Conservation (phyloP, 306 rosid genomes). For the Prunus mongolica region DNA sequence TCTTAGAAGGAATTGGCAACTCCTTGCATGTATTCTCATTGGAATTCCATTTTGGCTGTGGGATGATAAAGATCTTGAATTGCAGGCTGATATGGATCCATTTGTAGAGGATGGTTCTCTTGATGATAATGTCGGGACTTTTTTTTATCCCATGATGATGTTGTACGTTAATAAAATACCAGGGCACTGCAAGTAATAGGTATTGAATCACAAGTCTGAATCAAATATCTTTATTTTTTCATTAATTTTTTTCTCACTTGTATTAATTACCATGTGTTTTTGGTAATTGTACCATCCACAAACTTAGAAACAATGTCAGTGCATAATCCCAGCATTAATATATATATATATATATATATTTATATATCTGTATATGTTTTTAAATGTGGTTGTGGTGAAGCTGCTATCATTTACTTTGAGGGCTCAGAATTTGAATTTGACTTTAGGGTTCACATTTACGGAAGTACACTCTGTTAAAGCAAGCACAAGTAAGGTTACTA, state of each 20-base stretch:
- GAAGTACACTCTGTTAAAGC: conserved; percentile 69
- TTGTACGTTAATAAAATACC: conserved; percentile 21
- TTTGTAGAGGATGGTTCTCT: conserved; percentile 94
- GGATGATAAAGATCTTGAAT: conserved; percentile 99
- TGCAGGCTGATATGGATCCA: conserved; percentile 99
- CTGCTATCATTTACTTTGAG: conserved; percentile 12
- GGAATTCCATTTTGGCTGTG: conserved; percentile 94
- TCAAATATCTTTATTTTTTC: not conserved
- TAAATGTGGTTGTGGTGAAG: not conserved
- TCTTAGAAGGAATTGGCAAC: conserved; percentile 41
- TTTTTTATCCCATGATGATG: conserved; percentile 95
- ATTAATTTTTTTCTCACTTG: not conserved
- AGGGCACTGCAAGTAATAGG: not conserved
- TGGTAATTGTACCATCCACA: not conserved
- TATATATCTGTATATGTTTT: not conserved
- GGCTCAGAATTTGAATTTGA: conserved; percentile 20
- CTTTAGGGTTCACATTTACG: conserved; percentile 72
- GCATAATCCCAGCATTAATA: too few relatives aligned
- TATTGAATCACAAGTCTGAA: not conserved
- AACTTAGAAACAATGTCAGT: not conserved
- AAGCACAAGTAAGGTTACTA: conserved; percentile 72
- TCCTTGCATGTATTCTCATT: conserved; percentile 75
- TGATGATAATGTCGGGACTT: conserved; percentile 93
- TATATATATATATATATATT: too few relatives aligned
- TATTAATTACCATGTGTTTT: not conserved